Evolutionary conservation across 2,329 filamentous ascomycete genomes (phyloP), one percentile per base, ranked within the genome.

Genomic region (Whalleya microplaca): DNA sequence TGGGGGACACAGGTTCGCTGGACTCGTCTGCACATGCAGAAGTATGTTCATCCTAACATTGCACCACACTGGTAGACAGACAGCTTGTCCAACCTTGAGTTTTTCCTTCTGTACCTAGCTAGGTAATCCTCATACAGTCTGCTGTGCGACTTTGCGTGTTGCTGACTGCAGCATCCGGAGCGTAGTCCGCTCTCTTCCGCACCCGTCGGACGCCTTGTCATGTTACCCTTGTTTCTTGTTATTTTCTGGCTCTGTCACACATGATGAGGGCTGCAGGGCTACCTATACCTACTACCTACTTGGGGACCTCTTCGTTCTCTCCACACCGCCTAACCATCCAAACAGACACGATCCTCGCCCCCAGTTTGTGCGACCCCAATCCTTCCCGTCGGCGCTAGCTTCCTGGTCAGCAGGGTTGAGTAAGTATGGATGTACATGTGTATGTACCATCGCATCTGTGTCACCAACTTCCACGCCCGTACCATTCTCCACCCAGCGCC

Each of bases 111-210:
- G 32, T 16, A 37, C 8, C 32, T 5, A 3, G 14, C 32, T n/a
- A n/a, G n/a, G n/a, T n/a, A n/a, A n/a, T n/a, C n/a, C n/a, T n/a
- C 32, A 12, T 37, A 23, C 19, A 37, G 37, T 21, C 51, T 61
- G 58, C 47, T 14, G 58, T 61, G 58, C 45, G 12, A 61, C 55
- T 53, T 41, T 14, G 43, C 51, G 48, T 45, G 55, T 21, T 53
- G 55, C 51, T 59, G 56, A 59, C 59, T 52, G 55, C 55, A 51
- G 45, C 49, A 50, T 45, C 52, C 58, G 56, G 47, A 21, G 23
- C 46, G 16, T 56, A 21, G 43, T 50, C 55, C 55, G 47, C 27
- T n/a, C 16, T 41, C 50, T 56, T 56, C 53, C 58, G 53, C 51
- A 41, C 50, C 41, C 53, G 41, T 19, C 21, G 27, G 44, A 46